Conservation (phyloP, 805 yeast genomes). For the Lachancea thermotolerans region DNA sequence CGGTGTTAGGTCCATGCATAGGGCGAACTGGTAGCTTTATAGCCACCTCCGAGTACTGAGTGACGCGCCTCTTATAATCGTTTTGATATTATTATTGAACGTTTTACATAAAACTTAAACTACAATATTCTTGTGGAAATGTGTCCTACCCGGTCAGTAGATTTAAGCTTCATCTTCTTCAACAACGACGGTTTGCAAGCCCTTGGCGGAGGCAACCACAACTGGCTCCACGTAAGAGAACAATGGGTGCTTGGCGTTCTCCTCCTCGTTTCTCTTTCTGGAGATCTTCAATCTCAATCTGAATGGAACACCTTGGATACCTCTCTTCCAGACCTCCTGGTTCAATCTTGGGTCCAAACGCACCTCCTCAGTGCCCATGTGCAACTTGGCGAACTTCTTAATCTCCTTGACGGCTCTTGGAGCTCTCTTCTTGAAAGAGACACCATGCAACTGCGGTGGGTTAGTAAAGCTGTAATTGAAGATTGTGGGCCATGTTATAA, state of each 20-base stretch:
- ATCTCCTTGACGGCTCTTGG: conserved; percentile 99
- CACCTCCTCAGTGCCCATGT: conserved; percentile 98
- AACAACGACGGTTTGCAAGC: conserved; percentile 95
- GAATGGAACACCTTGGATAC: conserved; percentile 98
- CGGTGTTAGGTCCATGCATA: no score
- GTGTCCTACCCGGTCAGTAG: conserved; percentile 22
- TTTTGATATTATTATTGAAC: conserved; percentile 10
- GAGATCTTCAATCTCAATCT: conserved; percentile 98
- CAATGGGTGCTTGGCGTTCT: conserved; percentile 95
- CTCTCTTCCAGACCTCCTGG: conserved; percentile 99
- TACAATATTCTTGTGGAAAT: conserved; percentile 7
- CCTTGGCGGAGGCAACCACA: conserved; percentile 89
- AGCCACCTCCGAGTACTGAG: no score
- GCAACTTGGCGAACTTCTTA: conserved; percentile 96
- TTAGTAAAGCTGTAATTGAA: not conserved
- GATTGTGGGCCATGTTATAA: no score
- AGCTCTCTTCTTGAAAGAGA: conserved; percentile 98
- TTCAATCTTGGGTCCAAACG: conserved; percentile 98
- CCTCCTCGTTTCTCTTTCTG: conserved; percentile 99
- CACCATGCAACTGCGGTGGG: conserved; percentile 77
- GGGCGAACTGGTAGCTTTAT: no score
- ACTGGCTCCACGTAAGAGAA: conserved; percentile 98
- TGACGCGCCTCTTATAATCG: not conserved
- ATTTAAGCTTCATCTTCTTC: conserved; percentile 60
- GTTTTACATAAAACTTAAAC: conserved; percentile 9